Conservation (phyloP, 768 basidiomycete genomes). For the Rhodotorula babjevae region DNA sequence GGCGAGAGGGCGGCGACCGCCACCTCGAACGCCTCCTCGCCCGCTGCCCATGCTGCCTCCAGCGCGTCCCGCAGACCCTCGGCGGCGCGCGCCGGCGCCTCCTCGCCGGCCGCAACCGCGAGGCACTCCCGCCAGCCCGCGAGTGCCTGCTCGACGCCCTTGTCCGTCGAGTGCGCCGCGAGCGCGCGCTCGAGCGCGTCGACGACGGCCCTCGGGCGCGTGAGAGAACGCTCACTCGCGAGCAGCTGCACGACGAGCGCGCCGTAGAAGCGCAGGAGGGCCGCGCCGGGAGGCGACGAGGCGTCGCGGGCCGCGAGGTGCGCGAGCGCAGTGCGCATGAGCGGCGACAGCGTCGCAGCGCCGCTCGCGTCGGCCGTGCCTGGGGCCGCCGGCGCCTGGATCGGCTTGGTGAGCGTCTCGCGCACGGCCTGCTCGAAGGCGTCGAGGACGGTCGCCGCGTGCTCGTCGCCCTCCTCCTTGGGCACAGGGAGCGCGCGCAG, state of each 20-base stretch:
- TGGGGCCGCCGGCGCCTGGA: neutral
- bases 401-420: conserved; percentile 28
- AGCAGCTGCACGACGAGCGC: conserved; percentile 10
- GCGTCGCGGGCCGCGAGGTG: neutral
- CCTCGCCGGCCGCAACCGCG: conserved; percentile 10
- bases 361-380: neutral
- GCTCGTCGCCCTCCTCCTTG: neutral
- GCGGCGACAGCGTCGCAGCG: neutral
- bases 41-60: neutral
- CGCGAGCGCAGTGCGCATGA: neutral
- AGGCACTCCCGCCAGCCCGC: conserved; percentile 11
- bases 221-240: neutral
- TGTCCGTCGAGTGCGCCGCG: too few species aligned
- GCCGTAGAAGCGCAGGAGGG: conserved; percentile 10
- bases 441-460: neutral
- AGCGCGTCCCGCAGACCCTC: neutral
- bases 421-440: conserved; percentile 28
- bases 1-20: neutral
- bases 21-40: neutral
- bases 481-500: conserved; percentile 59
- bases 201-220: neutral
- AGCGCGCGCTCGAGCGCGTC: neutral
- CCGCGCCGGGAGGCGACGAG: too few species aligned
- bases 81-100: neutral
- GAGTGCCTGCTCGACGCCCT: neutral